A percentile compares a stretch with the other conserved stretches of the same genome.
These are phyloP conservation scores for Arthroderma uncinatum DNA, from an alignment of 2,329 filamentous ascomycete species.

Conservation along the genomic window DNA sequence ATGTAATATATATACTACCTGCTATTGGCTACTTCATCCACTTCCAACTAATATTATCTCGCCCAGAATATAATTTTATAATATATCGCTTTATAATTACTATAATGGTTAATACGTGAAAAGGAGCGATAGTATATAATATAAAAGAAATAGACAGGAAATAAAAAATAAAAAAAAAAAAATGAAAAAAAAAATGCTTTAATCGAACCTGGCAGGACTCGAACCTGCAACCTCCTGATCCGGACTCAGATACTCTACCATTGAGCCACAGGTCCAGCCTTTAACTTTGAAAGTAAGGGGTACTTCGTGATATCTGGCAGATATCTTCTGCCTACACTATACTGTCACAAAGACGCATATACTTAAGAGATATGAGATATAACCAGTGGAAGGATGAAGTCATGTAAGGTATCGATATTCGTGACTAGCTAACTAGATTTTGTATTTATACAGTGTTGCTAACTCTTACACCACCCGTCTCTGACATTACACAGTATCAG, in stretches of 20 bases:
- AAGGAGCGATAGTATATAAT: not conserved
- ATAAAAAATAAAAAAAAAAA: not conserved
- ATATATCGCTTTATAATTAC: too few species aligned
- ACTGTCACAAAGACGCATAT: too few species aligned
- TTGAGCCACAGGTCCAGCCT: slow-evolving; percentile 7
- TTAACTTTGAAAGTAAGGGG: not conserved
- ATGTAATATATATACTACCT: not conserved
- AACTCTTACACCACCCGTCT: not conserved
- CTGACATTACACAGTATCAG: not conserved
- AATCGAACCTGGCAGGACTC: slow-evolving; percentile 7
- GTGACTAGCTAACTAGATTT: not conserved
- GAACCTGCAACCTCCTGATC: slow-evolving; percentile 7
- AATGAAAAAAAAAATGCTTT: not conserved
- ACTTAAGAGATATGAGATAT: too few species aligned
- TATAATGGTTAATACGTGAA: not conserved
- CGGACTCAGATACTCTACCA: slow-evolving; percentile 8
- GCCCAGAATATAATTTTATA: too few species aligned
- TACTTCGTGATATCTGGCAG: not conserved
- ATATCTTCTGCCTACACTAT: too few species aligned
- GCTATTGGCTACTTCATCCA: too few species aligned
- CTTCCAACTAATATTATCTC: too few species aligned
- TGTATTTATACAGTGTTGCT: not conserved
- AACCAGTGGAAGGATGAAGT: not conserved
- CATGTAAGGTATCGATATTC: not conserved
- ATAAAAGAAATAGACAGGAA: not conserved